These are phyloP conservation scores for Ophiocordyceps unilateralis DNA, from an alignment of 2,329 filamentous ascomycete genomes.

Conservation along the genomic window DNA sequence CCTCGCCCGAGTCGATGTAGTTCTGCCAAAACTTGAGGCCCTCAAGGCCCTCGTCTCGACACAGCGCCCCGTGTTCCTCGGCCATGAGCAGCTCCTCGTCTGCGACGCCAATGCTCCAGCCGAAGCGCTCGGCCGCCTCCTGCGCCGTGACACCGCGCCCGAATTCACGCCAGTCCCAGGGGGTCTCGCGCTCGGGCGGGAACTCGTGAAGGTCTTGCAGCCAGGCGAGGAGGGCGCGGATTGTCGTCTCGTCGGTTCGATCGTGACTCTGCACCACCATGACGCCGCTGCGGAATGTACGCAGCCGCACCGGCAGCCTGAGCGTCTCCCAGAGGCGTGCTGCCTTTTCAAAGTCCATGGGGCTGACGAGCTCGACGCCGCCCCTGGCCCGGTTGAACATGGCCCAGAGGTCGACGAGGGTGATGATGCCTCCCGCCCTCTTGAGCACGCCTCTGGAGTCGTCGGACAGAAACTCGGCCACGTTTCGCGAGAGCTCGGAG, in stretches of 20 bases:
- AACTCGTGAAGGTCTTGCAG: slow-evolving; percentile 53
- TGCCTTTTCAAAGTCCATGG: slow-evolving; percentile 80
- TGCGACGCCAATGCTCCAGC: slow-evolving; percentile 94
- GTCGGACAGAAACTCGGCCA: slow-evolving; percentile 81
- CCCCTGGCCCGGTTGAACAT: slow-evolving; percentile 87
- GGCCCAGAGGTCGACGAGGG: slow-evolving; percentile 79
- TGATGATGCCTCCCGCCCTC: slow-evolving; percentile 74
- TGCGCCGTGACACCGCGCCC: slow-evolving; percentile 79
- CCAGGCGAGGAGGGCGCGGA: slow-evolving; percentile 61
- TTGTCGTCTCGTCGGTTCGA: slow-evolving; percentile 78
- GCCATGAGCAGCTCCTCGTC: slow-evolving; percentile 95
- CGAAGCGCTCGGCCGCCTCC: slow-evolving; percentile 75
- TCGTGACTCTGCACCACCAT: slow-evolving; percentile 82
- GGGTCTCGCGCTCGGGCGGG: slow-evolving; percentile 43
- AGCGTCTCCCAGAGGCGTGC: slow-evolving; percentile 77
- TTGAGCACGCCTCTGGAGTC: slow-evolving; percentile 63
- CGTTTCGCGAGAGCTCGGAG: slow-evolving; percentile 66
- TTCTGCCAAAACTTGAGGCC: slow-evolving; percentile 92
- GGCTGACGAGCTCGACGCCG: slow-evolving; percentile 86
- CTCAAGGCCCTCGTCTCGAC: slow-evolving; percentile 81
- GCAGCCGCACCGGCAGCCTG: slow-evolving; percentile 67
- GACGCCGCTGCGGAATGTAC: slow-evolving; percentile 85
- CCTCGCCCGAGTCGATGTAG: slow-evolving; percentile 31
- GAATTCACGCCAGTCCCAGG: slow-evolving; percentile 63
- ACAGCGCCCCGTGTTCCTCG: slow-evolving; percentile 74